Evolutionary conservation across 2,329 filamentous ascomycete species (phyloP).

Genomic region (Diplodia mutila): DNA sequence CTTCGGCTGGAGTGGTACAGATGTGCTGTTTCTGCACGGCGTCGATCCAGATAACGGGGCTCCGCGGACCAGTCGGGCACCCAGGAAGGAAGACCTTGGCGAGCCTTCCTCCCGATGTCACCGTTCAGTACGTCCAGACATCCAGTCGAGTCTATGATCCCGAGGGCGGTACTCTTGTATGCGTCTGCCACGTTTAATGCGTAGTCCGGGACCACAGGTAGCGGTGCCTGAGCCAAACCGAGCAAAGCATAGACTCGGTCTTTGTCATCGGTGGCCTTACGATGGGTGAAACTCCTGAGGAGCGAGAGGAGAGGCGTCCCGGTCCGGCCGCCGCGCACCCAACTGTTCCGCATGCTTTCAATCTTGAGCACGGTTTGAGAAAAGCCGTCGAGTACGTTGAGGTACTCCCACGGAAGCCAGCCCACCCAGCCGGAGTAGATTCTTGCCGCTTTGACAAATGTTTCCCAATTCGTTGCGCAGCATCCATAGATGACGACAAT

Average conservation of each 20-base stretch:
- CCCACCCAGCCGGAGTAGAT: too few relatives aligned
- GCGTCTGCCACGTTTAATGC: background rate
- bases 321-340: background rate
- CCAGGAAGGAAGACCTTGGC: background rate
- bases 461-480: background rate
- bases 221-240: background rate
- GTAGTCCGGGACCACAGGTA: background rate
- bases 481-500: background rate
- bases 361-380: background rate
- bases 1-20: background rate
- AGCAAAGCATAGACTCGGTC: background rate
- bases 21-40: background rate
- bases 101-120: background rate
- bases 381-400: too few relatives aligned
- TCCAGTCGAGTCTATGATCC: background rate
- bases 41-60: background rate
- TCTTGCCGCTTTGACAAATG: background rate
- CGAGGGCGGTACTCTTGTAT: background rate
- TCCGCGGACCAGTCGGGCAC: background rate
- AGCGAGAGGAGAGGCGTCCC: background rate
- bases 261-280: background rate
- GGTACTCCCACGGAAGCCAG: too few relatives aligned
- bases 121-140: background rate
- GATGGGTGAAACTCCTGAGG: background rate
- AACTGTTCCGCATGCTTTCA: too few relatives aligned